Percentiles rank a stretch among this genome's conserved stretches.
Evolutionary conservation across 1,284 basidiomycete genomes (phyloP).

Genomic region (Microbotryum lychnidis-dioicae): DNA sequence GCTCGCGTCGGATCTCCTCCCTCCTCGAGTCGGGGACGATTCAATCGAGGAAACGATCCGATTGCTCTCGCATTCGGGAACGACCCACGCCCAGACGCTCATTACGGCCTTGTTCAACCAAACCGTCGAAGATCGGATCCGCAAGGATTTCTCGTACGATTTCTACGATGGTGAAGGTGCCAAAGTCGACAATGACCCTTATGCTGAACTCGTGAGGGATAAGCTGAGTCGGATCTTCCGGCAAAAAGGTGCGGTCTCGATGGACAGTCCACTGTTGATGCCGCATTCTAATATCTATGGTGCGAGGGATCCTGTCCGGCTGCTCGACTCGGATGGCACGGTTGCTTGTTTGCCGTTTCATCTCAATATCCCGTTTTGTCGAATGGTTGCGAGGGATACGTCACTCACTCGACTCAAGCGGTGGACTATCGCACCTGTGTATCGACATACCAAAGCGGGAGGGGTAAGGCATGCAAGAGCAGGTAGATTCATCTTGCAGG

Average conservation of each 20-base stretch:
- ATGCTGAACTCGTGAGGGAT: conserved; percentile 30
- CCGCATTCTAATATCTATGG: conserved; percentile 33
- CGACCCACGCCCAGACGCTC: conserved; percentile 31
- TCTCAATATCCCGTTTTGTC: conserved; percentile 34
- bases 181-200: conserved; percentile 33
- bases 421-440: conserved; percentile 34
- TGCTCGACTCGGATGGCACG: conserved; percentile 33
- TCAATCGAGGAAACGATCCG: conserved; percentile 33
- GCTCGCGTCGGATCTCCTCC: conserved; percentile 32
- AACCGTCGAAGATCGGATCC: conserved; percentile 28
- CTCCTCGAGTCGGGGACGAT: conserved; percentile 34
- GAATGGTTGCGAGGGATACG: conserved; percentile 34
- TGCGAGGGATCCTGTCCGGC: conserved; percentile 30
- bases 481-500: too few species aligned
- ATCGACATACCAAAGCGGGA: conserved; percentile 18
- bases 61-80: conserved; percentile 32
- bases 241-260: conserved; percentile 31
- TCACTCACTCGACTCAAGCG: conserved; percentile 33
- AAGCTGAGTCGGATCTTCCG: conserved; percentile 33
- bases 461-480: conserved; percentile 10
- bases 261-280: conserved; percentile 32
- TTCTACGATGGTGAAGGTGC: conserved; percentile 29
- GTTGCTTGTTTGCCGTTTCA: conserved; percentile 29
- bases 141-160: conserved; percentile 35
- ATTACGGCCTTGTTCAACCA: conserved; percentile 33